Percentiles rank a stretch among this genome's conserved stretches.
phyloP scores from a whole-genome alignment of 2,329 filamentous ascomycete genomes.

The Penicillium corylophilum region DNA sequence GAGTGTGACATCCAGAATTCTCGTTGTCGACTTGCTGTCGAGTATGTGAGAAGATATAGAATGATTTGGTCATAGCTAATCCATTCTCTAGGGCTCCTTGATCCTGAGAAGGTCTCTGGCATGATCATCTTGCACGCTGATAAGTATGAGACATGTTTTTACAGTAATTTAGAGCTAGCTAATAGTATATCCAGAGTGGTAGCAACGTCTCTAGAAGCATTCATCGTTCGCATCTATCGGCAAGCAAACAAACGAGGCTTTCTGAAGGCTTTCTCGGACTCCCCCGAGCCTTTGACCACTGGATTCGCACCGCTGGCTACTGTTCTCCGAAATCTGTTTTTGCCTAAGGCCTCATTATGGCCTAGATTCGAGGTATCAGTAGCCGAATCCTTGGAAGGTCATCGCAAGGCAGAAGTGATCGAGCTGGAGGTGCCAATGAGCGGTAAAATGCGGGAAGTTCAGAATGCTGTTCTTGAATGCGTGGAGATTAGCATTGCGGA shows the following conservation, averaged over 20 bases:
- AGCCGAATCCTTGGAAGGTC: slow-evolving; percentile 83
- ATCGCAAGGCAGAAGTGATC: slow-evolving; percentile 92
- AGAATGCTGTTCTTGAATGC: slow-evolving; percentile 92
- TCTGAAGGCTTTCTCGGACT: slow-evolving; percentile 93
- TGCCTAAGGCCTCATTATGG: slow-evolving; percentile 86
- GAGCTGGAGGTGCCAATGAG: slow-evolving; percentile 97
- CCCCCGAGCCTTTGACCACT: slow-evolving; percentile 82
- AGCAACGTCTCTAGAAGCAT: slow-evolving; percentile 87
- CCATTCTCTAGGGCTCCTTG: slow-evolving; percentile 56
- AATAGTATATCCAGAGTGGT: slow-evolving; percentile 55
- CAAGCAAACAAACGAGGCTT: slow-evolving; percentile 94
- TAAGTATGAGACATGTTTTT: slow-evolving; percentile 37
- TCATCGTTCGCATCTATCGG: slow-evolving; percentile 88
- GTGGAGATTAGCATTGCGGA: slow-evolving; percentile 93
- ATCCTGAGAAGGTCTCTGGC: slow-evolving; percentile 82
- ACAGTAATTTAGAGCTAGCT: slow-evolving; percentile 2
- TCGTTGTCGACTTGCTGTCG: slow-evolving; percentile 92
- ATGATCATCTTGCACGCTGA: slow-evolving; percentile 87
- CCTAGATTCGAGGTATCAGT: slow-evolving; percentile 91
- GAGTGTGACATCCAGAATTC: slow-evolving; percentile 91
- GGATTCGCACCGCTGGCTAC: slow-evolving; percentile 85
- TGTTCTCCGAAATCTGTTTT: slow-evolving; percentile 89
- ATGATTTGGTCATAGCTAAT: slow-evolving; percentile 11
- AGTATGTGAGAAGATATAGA: slow-evolving; percentile 34
- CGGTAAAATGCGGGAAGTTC: slow-evolving; percentile 86